These are phyloP conservation scores for Musa itinerans DNA, from an alignment of 176 grass and related monocot genomes.

Conservation along the genomic window DNA sequence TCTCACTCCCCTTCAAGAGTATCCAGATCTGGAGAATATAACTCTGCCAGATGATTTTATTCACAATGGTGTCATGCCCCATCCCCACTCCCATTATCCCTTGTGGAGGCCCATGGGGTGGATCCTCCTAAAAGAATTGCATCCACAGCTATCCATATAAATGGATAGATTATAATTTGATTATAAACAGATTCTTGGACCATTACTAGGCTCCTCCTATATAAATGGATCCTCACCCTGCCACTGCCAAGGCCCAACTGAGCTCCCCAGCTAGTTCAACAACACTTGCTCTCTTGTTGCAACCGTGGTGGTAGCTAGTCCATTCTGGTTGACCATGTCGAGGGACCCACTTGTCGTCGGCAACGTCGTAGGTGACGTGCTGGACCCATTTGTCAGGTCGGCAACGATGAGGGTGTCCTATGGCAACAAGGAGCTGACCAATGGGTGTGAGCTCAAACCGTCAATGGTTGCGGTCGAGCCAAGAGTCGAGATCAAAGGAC, in stretches of 20 bases:
- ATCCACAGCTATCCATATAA: neutral
- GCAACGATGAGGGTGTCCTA: conserved; percentile 48
- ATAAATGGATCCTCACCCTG: neutral
- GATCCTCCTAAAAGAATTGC: neutral
- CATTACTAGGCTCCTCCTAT: neutral
- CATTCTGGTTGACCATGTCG: conserved; percentile 23
- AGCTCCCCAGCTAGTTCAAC: neutral
- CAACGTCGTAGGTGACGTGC: conserved; percentile 50
- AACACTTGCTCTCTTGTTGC: neutral
- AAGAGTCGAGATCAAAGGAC: conserved; percentile 35
- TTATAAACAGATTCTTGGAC: neutral
- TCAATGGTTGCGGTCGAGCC: conserved; percentile 55
- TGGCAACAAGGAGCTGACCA: conserved; percentile 49
- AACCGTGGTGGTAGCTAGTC: no score
- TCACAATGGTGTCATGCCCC: neutral
- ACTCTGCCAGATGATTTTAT: conserved; percentile 1
- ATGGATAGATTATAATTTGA: neutral
- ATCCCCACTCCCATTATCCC: neutral
- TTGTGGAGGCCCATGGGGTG: neutral
- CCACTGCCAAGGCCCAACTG: neutral
- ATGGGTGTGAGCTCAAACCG: conserved; percentile 70
- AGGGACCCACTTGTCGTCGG: conserved; percentile 74
- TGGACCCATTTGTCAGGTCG: conserved; percentile 43
- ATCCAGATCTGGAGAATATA: neutral
- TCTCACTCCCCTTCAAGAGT: neutral